These are phyloP conservation scores for Plenodomus tracheiphilus DNA, from an alignment of 2,329 filamentous ascomycete species.

Conservation along the genomic window DNA sequence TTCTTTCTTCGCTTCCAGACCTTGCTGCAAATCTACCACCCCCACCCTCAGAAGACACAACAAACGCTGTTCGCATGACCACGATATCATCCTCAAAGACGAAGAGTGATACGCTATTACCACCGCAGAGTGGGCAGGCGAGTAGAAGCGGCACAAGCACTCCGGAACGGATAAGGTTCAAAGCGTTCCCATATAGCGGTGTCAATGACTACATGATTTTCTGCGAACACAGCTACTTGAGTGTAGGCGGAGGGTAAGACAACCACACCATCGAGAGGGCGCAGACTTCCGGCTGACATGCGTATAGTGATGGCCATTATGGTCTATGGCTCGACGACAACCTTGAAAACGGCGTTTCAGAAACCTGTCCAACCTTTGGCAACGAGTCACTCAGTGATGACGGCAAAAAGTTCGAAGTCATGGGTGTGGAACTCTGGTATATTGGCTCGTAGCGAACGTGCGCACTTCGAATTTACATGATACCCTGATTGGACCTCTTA, in stretches of 20 bases:
- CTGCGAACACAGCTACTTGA: slow-evolving; percentile 83
- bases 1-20: slow-evolving; percentile 59
- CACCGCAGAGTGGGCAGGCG: slow-evolving; percentile 16
- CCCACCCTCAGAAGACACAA: slow-evolving; percentile 69
- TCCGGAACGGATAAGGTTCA: slow-evolving; percentile 84
- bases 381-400: slow-evolving; percentile 94
- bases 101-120: slow-evolving; percentile 30
- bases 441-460: slow-evolving; percentile 59
- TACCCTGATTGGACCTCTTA: too few relatives aligned
- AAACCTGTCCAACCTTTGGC: slow-evolving; percentile 85
- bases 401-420: slow-evolving; percentile 85
- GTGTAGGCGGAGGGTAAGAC: slow-evolving; percentile 74
- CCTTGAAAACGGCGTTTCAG: slow-evolving; percentile 81
- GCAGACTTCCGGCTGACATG: too few relatives aligned
- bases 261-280: too few relatives aligned
- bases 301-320: slow-evolving; percentile 73
- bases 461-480: too few relatives aligned
- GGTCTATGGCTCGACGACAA: slow-evolving; percentile 91
- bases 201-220: slow-evolving; percentile 97
- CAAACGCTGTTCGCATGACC: slow-evolving; percentile 63
- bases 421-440: slow-evolving; percentile 93
- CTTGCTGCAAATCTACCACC: slow-evolving; percentile 63
- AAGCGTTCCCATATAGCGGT: slow-evolving; percentile 94
- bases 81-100: slow-evolving; percentile 50
- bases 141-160: slow-evolving; percentile 56